A percentile compares a stretch with the other conserved stretches of the same genome.
Evolutionary conservation across 371 early-diverging fungal species (phyloP).

Genomic region (Furculomyces boomerangus): DNA sequence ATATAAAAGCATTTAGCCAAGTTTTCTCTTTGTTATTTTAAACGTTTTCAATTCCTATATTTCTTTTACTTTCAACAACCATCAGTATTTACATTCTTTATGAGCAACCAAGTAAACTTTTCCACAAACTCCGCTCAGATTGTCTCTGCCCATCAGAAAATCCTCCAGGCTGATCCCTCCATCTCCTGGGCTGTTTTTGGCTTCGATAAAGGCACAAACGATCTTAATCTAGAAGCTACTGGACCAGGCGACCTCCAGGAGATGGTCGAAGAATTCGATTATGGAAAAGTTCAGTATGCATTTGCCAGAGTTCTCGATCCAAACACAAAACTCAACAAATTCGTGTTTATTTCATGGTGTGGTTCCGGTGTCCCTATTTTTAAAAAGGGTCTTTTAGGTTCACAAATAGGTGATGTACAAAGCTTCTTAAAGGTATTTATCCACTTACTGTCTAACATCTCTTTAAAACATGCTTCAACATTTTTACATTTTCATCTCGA

Average conservation of each 20-base stretch:
- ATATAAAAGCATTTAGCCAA: no score
- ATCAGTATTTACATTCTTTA: no score
- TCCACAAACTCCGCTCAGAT: conserved; percentile 21
- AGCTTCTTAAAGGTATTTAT: conserved; percentile 19
- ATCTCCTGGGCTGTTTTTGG: conserved; percentile 64
- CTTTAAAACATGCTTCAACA: background rate
- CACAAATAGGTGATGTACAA: conserved; percentile 62
- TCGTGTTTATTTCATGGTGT: conserved; percentile 88
- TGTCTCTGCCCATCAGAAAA: conserved; percentile 39
- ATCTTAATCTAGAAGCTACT: conserved; percentile 40
- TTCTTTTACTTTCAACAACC: no score
- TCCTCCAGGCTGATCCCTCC: conserved; percentile 34
- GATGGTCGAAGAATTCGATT: conserved; percentile 74
- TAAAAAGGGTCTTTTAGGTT: conserved; percentile 72
- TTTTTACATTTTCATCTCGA: background rate
- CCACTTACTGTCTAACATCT: background rate
- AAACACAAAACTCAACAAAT: conserved; percentile 68
- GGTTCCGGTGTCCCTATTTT: conserved; percentile 85
- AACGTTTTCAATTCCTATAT: no score
- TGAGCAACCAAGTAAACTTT: conserved; percentile 15
- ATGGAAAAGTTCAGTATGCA: conserved; percentile 78
- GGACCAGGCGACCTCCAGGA: conserved; percentile 60
- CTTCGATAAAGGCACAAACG: conserved; percentile 66
- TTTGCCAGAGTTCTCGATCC: conserved; percentile 71
- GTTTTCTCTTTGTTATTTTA: no score